phyloP scores from a whole-genome alignment of 2,329 filamentous ascomycete genomes.

The Paramyrothecium sp. region DNA sequence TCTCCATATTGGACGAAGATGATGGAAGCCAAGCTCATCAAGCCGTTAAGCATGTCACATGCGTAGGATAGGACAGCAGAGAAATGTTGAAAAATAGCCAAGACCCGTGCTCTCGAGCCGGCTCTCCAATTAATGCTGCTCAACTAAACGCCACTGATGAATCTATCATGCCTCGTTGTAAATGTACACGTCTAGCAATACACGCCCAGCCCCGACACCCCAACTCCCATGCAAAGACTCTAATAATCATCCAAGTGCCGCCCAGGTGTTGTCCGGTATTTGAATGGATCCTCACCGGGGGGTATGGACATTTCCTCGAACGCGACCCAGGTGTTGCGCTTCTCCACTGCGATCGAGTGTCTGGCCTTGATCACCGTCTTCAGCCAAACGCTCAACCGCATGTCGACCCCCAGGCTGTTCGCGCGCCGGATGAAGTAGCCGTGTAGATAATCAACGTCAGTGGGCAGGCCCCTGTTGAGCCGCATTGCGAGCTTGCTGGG shows the following conservation, averaged over 20 bases:
- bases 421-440: slow-evolving; percentile 81
- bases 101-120: background rate
- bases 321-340: slow-evolving; percentile 29
- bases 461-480: slow-evolving; percentile 58
- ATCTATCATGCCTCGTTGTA: background rate
- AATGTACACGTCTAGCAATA: background rate
- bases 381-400: slow-evolving; percentile 71
- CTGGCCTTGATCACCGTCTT: slow-evolving; percentile 73
- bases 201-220: background rate
- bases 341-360: slow-evolving; percentile 32
- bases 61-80: no score
- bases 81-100: no score
- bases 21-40: no score
- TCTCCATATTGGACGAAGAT: no score
- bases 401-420: slow-evolving; percentile 68
- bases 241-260: slow-evolving; percentile 1
- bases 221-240: background rate
- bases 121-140: background rate
- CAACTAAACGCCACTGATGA: background rate
- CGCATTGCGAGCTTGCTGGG: slow-evolving; percentile 67
- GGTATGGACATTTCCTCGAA: slow-evolving; percentile 32
- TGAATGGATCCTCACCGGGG: slow-evolving; percentile 8
- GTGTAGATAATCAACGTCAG: slow-evolving; percentile 83
- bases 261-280: slow-evolving; percentile 13
- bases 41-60: no score